Conservation (phyloP, 768 basidiomycete genomes). For the Leccinum longicurvipes region DNA sequence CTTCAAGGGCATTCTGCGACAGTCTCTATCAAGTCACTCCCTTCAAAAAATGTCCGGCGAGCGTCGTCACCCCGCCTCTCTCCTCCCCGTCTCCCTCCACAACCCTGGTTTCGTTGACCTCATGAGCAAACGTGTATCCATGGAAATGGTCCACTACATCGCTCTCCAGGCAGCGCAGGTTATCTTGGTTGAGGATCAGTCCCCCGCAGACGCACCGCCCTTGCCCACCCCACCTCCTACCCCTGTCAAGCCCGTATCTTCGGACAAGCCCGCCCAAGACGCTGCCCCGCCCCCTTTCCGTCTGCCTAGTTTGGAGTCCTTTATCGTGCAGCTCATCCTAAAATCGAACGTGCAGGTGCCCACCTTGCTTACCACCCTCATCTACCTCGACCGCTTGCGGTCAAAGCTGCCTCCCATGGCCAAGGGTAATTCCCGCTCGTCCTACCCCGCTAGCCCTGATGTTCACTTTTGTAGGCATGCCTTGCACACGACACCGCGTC, state of each 20-base stretch:
- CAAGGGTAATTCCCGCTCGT: conserved; percentile 57
- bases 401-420: conserved; percentile 77
- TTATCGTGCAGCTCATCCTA: conserved; percentile 78
- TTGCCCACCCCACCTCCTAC: conserved; percentile 70
- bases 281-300: conserved; percentile 21
- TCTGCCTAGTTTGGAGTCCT: conserved; percentile 73
- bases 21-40: conserved; percentile 33
- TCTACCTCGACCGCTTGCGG: conserved; percentile 88
- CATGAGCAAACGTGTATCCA: conserved; percentile 70
- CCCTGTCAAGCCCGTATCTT: conserved; percentile 46
- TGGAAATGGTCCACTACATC: conserved; percentile 84
- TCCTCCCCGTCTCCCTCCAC: conserved; percentile 72
- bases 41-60: conserved; percentile 35
- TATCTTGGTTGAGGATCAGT: conserved; percentile 61
- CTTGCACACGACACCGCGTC: conserved; percentile 91
- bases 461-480: conserved; percentile 49
- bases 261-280: conserved; percentile 31
- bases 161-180: conserved; percentile 74
- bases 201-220: conserved; percentile 30
- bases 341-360: conserved; percentile 86
- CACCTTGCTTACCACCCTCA: conserved; percentile 84
- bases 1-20: conserved; percentile 11
- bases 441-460: conserved; percentile 8
- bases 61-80: conserved; percentile 72
- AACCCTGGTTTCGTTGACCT: conserved; percentile 79